phyloP scores from a whole-genome alignment of 371 early-diverging fungal genomes.

The Mucor saturninus region DNA sequence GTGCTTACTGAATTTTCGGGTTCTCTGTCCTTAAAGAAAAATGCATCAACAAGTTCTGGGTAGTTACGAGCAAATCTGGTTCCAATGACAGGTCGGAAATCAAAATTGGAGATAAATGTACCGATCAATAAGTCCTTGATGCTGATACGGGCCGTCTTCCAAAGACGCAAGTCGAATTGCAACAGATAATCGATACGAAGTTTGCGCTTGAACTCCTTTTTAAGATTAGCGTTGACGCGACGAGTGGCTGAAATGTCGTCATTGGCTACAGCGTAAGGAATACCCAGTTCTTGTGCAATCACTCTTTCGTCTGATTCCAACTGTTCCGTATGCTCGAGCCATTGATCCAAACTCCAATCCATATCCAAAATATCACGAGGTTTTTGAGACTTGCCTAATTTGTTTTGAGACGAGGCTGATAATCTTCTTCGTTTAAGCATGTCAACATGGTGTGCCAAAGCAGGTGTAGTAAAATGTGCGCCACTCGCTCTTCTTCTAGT shows the following conservation, averaged over 20 bases:
- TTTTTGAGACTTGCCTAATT: slow-evolving; percentile 23
- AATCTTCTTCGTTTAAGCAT: slow-evolving; percentile 24
- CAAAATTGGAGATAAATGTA: slow-evolving; percentile 78
- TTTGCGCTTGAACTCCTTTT: slow-evolving; percentile 51
- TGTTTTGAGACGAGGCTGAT: slow-evolving; percentile 27
- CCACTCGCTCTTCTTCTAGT: slow-evolving; percentile 18
- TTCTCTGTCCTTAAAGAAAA: slow-evolving; percentile 85
- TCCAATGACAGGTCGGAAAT: slow-evolving; percentile 72
- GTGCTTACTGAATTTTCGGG: slow-evolving; percentile 86
- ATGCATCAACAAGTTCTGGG: slow-evolving; percentile 74
- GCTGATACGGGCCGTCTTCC: slow-evolving; percentile 84
- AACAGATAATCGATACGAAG: slow-evolving; percentile 83
- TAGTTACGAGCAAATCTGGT: slow-evolving; percentile 84
- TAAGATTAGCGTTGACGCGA: slow-evolving; percentile 25
- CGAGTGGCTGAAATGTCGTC: slow-evolving; percentile 4
- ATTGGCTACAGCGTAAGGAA: slow-evolving; percentile 14
- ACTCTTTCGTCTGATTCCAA: slow-evolving; percentile 34
- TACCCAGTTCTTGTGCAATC: slow-evolving; percentile 30
- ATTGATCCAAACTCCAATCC: slow-evolving; percentile 38
- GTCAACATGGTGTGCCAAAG: slow-evolving; percentile 7
- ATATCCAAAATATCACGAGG: slow-evolving; percentile 43
- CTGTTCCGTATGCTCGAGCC: slow-evolving; percentile 37
- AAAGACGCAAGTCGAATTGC: slow-evolving; percentile 81
- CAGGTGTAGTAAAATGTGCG: neutral
- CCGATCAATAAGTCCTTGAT: slow-evolving; percentile 86